Evolutionary conservation across 495 filamentous ascomycete genomes (phyloP).

Genomic region (Penicillium canescens): DNA sequence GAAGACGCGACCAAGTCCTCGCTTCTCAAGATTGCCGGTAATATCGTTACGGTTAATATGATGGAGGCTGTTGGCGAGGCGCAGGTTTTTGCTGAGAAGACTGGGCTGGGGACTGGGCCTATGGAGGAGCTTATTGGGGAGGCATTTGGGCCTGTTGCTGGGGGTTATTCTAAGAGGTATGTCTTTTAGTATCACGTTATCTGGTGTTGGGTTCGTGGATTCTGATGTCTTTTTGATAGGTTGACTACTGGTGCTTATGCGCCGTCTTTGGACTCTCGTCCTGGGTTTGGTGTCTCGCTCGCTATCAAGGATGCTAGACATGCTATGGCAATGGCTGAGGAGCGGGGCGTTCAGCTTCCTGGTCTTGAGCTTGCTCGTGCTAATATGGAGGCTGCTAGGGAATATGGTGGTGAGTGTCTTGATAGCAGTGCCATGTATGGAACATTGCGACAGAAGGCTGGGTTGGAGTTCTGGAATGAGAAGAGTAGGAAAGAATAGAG

Average conservation of each 20-base stretch:
- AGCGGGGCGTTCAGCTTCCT: conserved; percentile 38
- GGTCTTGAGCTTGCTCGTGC: conserved; percentile 34
- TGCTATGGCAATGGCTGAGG: conserved; percentile 38
- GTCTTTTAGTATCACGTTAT: neutral
- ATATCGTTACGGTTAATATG: conserved; percentile 48
- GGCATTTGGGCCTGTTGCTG: conserved; percentile 51
- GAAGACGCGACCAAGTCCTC: conserved; percentile 48
- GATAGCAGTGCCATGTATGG: conserved; percentile 51
- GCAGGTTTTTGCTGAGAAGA: conserved; percentile 56
- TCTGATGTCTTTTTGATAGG: conserved; percentile 16
- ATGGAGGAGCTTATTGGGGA: conserved; percentile 54
- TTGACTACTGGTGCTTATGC: conserved; percentile 47
- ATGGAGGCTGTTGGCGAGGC: conserved; percentile 55
- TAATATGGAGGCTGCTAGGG: conserved; percentile 44
- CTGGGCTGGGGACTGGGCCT: conserved; percentile 47
- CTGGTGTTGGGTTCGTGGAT: neutral
- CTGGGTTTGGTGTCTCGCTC: conserved; percentile 46
- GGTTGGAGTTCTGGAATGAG: conserved; percentile 48
- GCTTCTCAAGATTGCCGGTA: conserved; percentile 49
- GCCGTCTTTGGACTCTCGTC: conserved; percentile 39
- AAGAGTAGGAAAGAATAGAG: conserved; percentile 38
- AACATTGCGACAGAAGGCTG: conserved; percentile 41
- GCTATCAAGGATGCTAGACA: conserved; percentile 50
- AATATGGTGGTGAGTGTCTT: conserved; percentile 43
- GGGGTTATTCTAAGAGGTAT: conserved; percentile 50